phyloP scores from a whole-genome alignment of 2,329 filamentous ascomycete species.

The Diplodia sapinea region DNA sequence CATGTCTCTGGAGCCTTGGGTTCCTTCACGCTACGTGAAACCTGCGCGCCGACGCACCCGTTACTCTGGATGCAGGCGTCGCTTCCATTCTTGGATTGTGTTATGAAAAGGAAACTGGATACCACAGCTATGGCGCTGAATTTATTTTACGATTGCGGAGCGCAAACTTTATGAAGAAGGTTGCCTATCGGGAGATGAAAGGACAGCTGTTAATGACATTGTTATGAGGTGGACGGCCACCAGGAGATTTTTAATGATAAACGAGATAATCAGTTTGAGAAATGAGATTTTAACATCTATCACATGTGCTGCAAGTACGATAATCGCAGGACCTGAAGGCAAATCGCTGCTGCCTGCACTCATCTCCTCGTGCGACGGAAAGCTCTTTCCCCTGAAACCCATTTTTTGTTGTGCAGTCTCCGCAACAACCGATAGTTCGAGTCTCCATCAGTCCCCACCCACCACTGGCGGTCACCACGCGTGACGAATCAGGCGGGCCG shows the following conservation, averaged over 20 bases:
- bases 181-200: not conserved
- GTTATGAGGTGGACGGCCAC: conserved; percentile 3
- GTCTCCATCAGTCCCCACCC: conserved; percentile 4
- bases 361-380: not conserved
- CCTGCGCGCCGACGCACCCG: not conserved
- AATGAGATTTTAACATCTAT: not conserved
- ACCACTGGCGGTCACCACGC: not conserved
- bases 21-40: not conserved
- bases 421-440: conserved; percentile 6
- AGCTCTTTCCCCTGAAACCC: conserved; percentile 14
- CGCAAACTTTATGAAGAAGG: not conserved
- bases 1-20: not conserved
- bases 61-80: not conserved
- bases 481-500: conserved; percentile 12
- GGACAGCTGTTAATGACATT: conserved; percentile 14
- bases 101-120: conserved; percentile 22
- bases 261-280: not conserved
- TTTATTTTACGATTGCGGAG: conserved; percentile 5
- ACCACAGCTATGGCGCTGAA: conserved; percentile 8
- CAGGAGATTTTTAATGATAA: conserved; percentile 1
- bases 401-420: not conserved
- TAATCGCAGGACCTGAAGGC: not conserved
- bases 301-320: not conserved
- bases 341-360: not conserved
- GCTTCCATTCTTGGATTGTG: conserved; percentile 18